A percentile compares a stretch with the other conserved stretches of the same genome.
phyloP scores from a whole-genome alignment of 192 early-diverging fungal species.

The Chytriomyces sp. region DNA sequence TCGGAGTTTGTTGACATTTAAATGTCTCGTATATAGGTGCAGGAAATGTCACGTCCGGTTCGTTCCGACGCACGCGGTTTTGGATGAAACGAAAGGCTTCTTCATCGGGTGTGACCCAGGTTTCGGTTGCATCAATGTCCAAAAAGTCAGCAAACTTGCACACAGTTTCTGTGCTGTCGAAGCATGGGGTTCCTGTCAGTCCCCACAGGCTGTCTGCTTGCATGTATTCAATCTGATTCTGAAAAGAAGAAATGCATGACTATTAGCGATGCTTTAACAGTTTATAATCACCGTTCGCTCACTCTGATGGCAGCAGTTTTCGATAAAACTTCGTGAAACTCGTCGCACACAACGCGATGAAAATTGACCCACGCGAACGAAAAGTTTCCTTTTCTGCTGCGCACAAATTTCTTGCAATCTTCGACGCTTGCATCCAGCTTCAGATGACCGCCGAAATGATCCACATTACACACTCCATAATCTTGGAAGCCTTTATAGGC shows the following conservation, averaged over 20 bases:
- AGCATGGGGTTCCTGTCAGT: background rate
- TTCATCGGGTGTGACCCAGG: background rate
- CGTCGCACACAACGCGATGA: conserved; percentile 22
- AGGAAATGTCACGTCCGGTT: conserved; percentile 15
- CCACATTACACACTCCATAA: no score
- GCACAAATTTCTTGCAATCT: background rate
- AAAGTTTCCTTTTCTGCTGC: background rate
- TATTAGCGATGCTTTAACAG: no score
- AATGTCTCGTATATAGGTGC: conserved; percentile 10
- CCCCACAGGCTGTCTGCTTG: background rate
- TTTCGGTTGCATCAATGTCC: background rate
- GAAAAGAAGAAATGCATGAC: no score
- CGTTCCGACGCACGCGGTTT: conserved; percentile 18
- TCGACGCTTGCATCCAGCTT: no score
- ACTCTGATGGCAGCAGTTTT: background rate
- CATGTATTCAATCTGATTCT: conserved; percentile 18
- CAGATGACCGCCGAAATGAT: no score
- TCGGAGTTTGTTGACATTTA: background rate
- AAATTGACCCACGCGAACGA: conserved; percentile 25
- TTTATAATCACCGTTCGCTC: no score
- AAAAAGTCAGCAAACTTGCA: conserved; percentile 21
- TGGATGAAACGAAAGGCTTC: conserved; percentile 10
- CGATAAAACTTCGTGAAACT: conserved; percentile 21
- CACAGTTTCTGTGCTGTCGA: background rate
- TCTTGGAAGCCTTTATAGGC: background rate